Evolutionary conservation across 2,329 filamentous ascomycete genomes (phyloP), one percentile per base, ranked within the genome.

Genomic region (Cladophialophora yegresii): DNA sequence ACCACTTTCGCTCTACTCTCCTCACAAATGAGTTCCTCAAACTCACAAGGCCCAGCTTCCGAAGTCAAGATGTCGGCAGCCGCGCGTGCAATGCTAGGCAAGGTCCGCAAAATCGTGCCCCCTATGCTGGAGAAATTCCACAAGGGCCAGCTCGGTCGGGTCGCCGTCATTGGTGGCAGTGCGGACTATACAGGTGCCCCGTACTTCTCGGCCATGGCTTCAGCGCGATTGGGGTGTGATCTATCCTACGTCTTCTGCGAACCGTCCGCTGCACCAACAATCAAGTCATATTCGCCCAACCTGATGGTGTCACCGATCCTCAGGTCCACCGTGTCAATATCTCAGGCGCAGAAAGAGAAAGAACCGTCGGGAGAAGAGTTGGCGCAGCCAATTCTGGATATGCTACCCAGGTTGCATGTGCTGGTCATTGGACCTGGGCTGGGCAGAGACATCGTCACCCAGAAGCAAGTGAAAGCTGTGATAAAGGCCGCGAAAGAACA

Each of bases 231-330:
- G 63, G 95, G 93, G 77, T 71, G 59, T 54, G 54, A 64, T 32
- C 62, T 71, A n/a, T 69, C 67, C 54, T 71, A 71, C 54, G 89
- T 99, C 67, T 96, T 99, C 74, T 99, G 95, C 82, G 96, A 96
- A 65, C 92, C 91, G 9, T 89, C 85, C 61, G 95, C 95, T 2
- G 92, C 85, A 54, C 83, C 81, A 73, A 93, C 97, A 43, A 96
- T 99, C 79, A 99, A 99, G 81, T 91, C 92, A 3, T 99, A 98
- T 81, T 97, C 93, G 22, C 95, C 95, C 2, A 97, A 98, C 76
- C 83, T 99, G 30, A 99, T 99, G 93, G 95, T 99, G 10, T 95
- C 98, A 77, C 95, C 95, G 0, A 85, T 97, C 70, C 93, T 99
- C 87, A 90, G 92, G 32, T 91, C 95, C 77, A 85, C 87, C 53